These are phyloP conservation scores for Heliosperma pusillum DNA, from an alignment of 148 eudicot genomes.

Conservation along the genomic window DNA sequence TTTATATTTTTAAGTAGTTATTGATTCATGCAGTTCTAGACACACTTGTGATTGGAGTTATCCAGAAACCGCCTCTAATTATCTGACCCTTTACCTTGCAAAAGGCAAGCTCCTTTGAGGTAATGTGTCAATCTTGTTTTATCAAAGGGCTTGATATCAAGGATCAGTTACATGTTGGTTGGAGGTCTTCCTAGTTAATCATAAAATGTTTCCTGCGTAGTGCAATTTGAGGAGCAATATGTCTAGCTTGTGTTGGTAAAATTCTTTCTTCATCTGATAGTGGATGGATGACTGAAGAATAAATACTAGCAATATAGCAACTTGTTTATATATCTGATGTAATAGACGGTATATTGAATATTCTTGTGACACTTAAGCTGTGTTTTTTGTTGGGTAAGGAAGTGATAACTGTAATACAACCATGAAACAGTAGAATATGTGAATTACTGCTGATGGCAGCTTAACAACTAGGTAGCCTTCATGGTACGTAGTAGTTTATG, in stretches of 20 bases:
- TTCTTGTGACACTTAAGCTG: neutral
- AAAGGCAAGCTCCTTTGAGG: too few species aligned
- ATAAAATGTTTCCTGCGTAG: neutral
- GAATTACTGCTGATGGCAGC: neutral
- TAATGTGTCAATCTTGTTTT: too few species aligned
- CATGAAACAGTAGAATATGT: neutral
- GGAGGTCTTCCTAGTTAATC: neutral
- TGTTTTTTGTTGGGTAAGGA: neutral
- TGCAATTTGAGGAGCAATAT: neutral
- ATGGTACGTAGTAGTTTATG: neutral
- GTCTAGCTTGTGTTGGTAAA: neutral
- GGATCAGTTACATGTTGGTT: too few species aligned
- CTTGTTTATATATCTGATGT: neutral
- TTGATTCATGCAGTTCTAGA: too few species aligned
- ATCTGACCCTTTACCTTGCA: too few species aligned
- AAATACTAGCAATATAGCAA: neutral
- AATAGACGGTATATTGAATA: neutral
- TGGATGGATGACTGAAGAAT: neutral
- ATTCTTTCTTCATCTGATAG: neutral
- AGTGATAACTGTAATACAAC: neutral
- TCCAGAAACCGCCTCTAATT: too few species aligned
- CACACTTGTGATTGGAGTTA: too few species aligned
- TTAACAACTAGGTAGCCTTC: neutral
- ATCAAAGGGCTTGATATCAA: too few species aligned
- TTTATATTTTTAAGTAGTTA: too few species aligned